Evolutionary conservation across 1,139 yeast species (phyloP), one percentile per base, ranked within the genome.

Genomic region (Sugiyamaella paludigena): DNA sequence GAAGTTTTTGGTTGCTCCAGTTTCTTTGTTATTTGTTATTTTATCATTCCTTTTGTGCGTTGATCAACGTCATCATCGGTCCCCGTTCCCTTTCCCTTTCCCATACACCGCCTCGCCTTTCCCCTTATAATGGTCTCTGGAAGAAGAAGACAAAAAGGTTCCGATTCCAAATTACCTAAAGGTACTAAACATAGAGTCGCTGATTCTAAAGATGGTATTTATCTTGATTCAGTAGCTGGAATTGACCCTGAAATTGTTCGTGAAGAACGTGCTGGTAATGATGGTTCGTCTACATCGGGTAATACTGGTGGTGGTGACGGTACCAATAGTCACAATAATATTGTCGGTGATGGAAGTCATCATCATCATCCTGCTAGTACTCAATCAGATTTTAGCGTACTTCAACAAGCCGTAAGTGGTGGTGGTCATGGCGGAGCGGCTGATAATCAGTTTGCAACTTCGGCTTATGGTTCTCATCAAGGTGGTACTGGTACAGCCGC

Each of bases 181-280:
- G 42, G 16, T 29, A 47, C 41, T 28, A 41, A 40, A 39, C 31
- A 24, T 28, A 27, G 24, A 40, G 49, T 46, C 16, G 44, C 30
- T 19, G 42, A 36, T 26, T 24, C 36, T n/a, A 47, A 47, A 13
- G 51, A 42, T 29, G 46, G 43, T 7, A 41, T 45, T 13, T 47
- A 49, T 37, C 39, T 49, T 29, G 56, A 53, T 39, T 39, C 49
- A 6, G 64, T 62, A 4, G 57, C 64, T 3, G 68, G 66, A 30
- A 64, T 64, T 43, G 68, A 64, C 44, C 68, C 68, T 12, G 68
- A 62, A 43, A 64, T 64, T 46, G 62, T 59, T 16, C 53, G 61
- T 36, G 61, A 58, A 36, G 63, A 57, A 36, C 51, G 48, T 16
- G 49, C 45, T 13, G 36, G 47, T 15, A 44, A 45, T 27, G 45